Conservation (phyloP, 83 land plant species). For the Picea abies region DNA sequence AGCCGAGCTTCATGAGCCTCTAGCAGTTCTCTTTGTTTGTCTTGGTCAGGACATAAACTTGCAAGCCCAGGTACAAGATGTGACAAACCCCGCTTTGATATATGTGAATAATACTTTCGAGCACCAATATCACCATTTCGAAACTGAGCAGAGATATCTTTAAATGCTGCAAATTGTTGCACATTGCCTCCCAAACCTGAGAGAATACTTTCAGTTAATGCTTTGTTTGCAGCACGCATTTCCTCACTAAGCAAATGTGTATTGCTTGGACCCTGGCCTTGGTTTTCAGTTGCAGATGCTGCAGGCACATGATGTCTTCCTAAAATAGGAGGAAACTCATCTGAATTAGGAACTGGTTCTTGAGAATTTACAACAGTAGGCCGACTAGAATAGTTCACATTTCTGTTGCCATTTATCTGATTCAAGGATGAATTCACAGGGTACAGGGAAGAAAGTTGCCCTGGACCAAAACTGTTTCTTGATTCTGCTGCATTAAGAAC, state of each 20-base stretch:
- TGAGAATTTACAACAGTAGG: no score
- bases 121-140: conserved; percentile 17
- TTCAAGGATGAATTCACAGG: no score
- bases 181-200: conserved; percentile 67
- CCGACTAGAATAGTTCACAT: no score
- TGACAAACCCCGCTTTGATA: conserved; percentile 73
- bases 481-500: no score
- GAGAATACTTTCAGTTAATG: conserved; percentile 77
- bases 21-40: conserved; percentile 75
- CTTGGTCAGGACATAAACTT: conserved; percentile 85
- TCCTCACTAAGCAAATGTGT: conserved; percentile 43
- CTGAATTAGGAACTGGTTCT: background rate
- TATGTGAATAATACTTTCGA: conserved; percentile 51
- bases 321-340: conserved; percentile 13
- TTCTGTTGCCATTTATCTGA: no score
- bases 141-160: no score
- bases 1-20: conserved; percentile 42
- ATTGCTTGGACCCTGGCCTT: conserved; percentile 6
- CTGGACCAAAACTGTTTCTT: no score
- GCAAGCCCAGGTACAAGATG: conserved; percentile 85
- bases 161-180: conserved; percentile 22
- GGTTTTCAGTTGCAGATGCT: conserved; percentile 21
- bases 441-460: no score
- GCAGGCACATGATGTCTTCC: background rate
- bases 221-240: conserved; percentile 14